Evolutionary conservation across 768 basidiomycete genomes (phyloP).

Genomic region (Panaeolus papilionaceus): DNA sequence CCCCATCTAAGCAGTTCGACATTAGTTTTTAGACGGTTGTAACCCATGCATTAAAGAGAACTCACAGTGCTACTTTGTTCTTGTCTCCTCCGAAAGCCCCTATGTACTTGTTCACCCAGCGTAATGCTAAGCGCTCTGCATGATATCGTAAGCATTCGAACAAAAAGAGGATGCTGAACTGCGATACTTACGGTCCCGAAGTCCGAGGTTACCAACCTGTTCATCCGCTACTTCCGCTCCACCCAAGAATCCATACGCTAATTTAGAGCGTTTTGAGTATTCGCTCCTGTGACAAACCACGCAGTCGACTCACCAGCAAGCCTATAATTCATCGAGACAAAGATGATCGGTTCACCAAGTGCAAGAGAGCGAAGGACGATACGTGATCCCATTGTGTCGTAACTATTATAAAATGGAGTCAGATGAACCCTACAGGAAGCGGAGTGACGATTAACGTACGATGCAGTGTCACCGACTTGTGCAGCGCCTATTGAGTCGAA

Average conservation of each 20-base stretch:
- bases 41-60: neutral
- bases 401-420: constrained; percentile 30
- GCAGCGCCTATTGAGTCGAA: constrained; percentile 28
- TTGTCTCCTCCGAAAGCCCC: constrained; percentile 61
- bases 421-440: too few relatives aligned
- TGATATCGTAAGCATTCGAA: neutral
- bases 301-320: neutral
- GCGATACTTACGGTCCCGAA: constrained; percentile 38
- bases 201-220: constrained; percentile 34
- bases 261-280: neutral
- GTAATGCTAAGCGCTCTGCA: constrained; percentile 45
- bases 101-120: constrained; percentile 66
- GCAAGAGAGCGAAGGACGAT: constrained; percentile 52
- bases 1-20: constrained; percentile 46
- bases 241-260: constrained; percentile 38
- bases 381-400: constrained; percentile 39
- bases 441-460: neutral
- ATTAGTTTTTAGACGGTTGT: neutral
- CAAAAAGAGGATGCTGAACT: neutral
- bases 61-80: constrained; percentile 49
- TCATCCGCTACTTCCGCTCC: constrained; percentile 35
- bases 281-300: neutral
- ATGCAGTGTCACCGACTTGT: constrained; percentile 31
- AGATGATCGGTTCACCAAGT: constrained; percentile 52
- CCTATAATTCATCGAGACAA: constrained; percentile 60